A percentile compares a stretch with the other conserved stretches of the same genome.
phyloP scores from a whole-genome alignment of 805 yeast species.

The Yarrowia phangngaensis region DNA sequence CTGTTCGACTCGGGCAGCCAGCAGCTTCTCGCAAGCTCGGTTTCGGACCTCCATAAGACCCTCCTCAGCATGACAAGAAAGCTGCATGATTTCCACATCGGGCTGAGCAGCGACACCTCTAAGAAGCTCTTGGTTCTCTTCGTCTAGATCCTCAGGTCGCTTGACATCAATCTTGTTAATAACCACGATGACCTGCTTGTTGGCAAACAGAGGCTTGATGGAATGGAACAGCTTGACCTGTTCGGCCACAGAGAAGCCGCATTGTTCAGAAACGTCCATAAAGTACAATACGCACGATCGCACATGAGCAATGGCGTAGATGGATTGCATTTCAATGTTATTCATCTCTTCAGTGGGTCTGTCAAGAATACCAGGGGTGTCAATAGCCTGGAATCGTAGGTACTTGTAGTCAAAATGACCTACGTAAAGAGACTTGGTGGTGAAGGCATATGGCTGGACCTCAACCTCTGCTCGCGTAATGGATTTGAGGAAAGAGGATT shows the following conservation, averaged over 20 bases:
- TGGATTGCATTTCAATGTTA: conserved; percentile 98
- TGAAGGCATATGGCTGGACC: conserved; percentile 98
- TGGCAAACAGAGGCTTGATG: conserved; percentile 94
- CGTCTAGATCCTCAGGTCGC: conserved; percentile 75
- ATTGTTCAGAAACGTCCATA: conserved; percentile 98
- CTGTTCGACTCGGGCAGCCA: conserved; percentile 93
- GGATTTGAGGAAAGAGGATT: conserved; percentile 87
- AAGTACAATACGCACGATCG: conserved; percentile 94
- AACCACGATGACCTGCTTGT: conserved; percentile 92
- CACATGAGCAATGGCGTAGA: conserved; percentile 97
- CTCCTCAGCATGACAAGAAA: conserved; percentile 92
- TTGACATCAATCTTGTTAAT: conserved; percentile 93
- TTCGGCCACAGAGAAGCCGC: conserved; percentile 96
- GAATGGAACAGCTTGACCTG: conserved; percentile 96
- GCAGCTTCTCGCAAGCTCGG: conserved; percentile 93
- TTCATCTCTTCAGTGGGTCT: conserved; percentile 99
- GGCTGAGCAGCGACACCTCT: conserved; percentile 51
- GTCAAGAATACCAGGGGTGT: conserved; percentile 98
- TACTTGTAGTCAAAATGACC: conserved; percentile 99
- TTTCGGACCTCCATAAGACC: conserved; percentile 94
- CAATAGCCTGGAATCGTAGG: conserved; percentile 96
- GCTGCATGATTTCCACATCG: conserved; percentile 77
- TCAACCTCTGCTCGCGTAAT: conserved; percentile 98
- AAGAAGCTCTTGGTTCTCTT: conserved; percentile 67
- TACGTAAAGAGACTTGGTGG: conserved; percentile 93